These are phyloP conservation scores for Prunus persica DNA, from an alignment of 306 rosid genomes.

Conservation along the genomic window Prunus_persica_NCBIv2 NC_034013.1:15789001-15789500, in stretches of 20 bases:
- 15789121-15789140: constrained; percentile 44
- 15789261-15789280: not conserved
- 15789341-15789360: not conserved
- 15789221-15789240: constrained; percentile 15
- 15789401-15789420: not conserved
- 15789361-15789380: not conserved
- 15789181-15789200: constrained; percentile 44
- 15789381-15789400: not conserved
- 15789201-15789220: constrained; percentile 50
- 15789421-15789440: not conserved
- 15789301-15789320: not conserved
- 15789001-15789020: no score
- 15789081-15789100: constrained; percentile 45
- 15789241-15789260: not conserved
- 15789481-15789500: constrained; percentile 40
- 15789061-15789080: constrained; percentile 49
- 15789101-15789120: constrained; percentile 48
- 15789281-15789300: not conserved
- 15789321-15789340: not conserved
- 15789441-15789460: constrained; percentile 11
- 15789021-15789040: not conserved
- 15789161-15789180: constrained; percentile 52
- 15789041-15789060: constrained; percentile 38
- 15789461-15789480: constrained; percentile 49
- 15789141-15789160: constrained; percentile 65